Base-by-base conservation (phyloP, 768 basidiomycete species). In the Phaffia australis region DNA sequence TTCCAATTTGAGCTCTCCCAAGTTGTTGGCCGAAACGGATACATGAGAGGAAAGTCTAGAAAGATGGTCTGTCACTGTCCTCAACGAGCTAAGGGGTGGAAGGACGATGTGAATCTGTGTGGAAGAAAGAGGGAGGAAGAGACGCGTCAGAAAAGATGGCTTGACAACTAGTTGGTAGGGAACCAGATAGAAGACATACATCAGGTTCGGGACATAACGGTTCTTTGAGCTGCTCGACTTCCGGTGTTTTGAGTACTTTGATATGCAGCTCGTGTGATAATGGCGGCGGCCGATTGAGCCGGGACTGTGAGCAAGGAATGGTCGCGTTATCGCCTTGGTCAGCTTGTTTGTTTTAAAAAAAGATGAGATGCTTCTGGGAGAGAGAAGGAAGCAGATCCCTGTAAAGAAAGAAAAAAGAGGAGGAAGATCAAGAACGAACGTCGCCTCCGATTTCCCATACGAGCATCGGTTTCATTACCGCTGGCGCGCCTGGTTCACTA, bases 181-280 rank as follows among this genome's bases (percentile, higher is more conserved):
- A 35, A 46, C 6, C 48, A 16, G 2, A 47, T 1, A 30, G 52
- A 30, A 14, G 3, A 66, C 72, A 32, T 70, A 89, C 90, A 68
- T 92, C 87, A 19, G 89, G 88, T 35, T 87, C 85, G 0, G 90
- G 90, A 73, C 89, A 92, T 71, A 88, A 75, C 1, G 90, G 90
- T 73, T 92, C 90, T 30, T 78, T 81, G 64, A 92, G 80, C 68
- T 80, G 83, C 23, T 81, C 84, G 15, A 87, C 83, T 65, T 92
- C 90, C 0, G 79, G 78, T 0, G 86, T 86, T 65, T 83, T 83
- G 82, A 89, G 81, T 11, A 93, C 84, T 59, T 87, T 87, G 65
- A 92, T 87, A 70, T 82, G 81, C 32, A 92, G 87, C 71, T 91
- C 89, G 73, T 93, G 89, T 0, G 82, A 79, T 25, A 92, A 82